Percentiles rank a stretch among this genome's conserved stretches.
phyloP scores from a whole-genome alignment of 164 flowering plant species.

The Vitis riparia region DNA sequence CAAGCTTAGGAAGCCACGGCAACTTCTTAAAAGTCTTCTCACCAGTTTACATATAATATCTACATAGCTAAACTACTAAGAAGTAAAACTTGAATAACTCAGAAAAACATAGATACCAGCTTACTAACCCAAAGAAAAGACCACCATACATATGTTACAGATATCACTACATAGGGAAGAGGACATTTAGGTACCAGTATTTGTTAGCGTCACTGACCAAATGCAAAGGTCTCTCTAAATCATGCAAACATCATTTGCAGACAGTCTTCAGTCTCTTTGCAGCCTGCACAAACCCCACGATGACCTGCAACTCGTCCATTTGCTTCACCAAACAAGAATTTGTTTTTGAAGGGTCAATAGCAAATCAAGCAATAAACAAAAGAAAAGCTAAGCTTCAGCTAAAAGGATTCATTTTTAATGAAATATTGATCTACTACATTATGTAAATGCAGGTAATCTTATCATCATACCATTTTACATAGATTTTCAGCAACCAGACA shows the following conservation, averaged over 20 bases:
- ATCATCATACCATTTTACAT: no score
- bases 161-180: constrained; percentile 22
- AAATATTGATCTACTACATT: no score
- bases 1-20: constrained; percentile 15
- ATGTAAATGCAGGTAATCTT: no score
- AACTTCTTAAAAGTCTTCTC: constrained; percentile 17
- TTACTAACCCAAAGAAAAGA: constrained; percentile 9
- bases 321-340: constrained; percentile 46
- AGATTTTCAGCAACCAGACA: no score
- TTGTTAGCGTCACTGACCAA: constrained; percentile 37
- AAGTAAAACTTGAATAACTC: constrained; percentile 24
- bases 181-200: constrained; percentile 24
- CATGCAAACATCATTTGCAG: constrained; percentile 52
- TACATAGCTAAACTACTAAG: constrained; percentile 31
- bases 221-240: constrained; percentile 8
- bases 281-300: constrained; percentile 77
- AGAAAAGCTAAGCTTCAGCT: neutral
- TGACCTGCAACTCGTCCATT: constrained; percentile 98
- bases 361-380: neutral
- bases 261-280: constrained; percentile 83
- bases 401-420: no score
- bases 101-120: constrained; percentile 12
- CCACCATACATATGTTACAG: constrained; percentile 41
- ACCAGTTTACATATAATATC: constrained; percentile 28
- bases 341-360: constrained; percentile 5